Evolutionary conservation across 345 rosid species (phyloP), one percentile per base, ranked within the genome.

Genomic region (Sisymbrium irio): DNA sequence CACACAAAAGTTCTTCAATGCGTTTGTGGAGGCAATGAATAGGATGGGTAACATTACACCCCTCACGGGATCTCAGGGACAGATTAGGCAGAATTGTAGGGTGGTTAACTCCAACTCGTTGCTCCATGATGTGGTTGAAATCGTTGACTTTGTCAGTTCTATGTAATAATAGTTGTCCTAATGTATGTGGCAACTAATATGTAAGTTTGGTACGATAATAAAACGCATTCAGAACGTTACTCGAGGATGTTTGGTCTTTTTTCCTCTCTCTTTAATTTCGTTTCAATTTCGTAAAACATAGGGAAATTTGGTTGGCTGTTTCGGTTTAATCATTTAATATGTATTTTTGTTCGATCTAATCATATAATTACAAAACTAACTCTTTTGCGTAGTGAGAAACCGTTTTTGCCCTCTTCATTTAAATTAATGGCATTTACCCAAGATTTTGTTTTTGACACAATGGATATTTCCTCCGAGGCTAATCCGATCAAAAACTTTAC

Each of bases 41-140:
- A 84, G 71, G 60, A 81, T 89, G 95, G 88, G 88, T 71, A 85
- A 80, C 72, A 74, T 87, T 28, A 77, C 80, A 7, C 82, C 86
- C 12, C 78, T 82, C 27, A 85, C 84, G 0, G 92, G 92, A 19
- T 14, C 81, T 4, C 39, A 65, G 4, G 92, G 96, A 33, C 73
- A 89, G 72, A 83, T 89, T 28, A 71, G 92, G 67, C 58, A 53
- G 69, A 82, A 79, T 45, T 85, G 96, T 72, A 82, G 87, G 77
- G 79, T 59, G 11, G 40, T 49, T 7, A 71, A 59, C 49, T 71
- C 68, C 45, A 65, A 65, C 57, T 65, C 58, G 4, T 8, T 47
- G 57, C 58, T 65, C 45, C 44, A 49, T 6, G 70, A 65, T 65
- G 20, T 62, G 30, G 36, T 25, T 41, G 67, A 62, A 25, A 42